Conservation (phyloP, 345 rosid genomes). For the Euphorbia lathyris region DNA sequence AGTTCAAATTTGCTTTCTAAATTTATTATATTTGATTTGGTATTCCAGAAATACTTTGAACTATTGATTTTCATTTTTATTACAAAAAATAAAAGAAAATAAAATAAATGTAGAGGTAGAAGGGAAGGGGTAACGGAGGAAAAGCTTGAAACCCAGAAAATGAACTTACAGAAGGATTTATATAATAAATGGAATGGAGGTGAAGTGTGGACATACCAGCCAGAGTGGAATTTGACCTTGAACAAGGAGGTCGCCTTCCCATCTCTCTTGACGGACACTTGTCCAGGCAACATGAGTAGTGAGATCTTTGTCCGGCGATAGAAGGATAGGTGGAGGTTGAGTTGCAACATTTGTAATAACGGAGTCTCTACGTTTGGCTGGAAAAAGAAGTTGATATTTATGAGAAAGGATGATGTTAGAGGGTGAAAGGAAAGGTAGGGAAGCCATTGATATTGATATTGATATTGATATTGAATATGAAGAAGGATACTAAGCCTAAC, state of each 20-base stretch:
- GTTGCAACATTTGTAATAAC: conserved; percentile 34
- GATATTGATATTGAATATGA: too few species aligned
- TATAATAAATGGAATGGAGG: too few species aligned
- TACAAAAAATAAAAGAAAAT: too few species aligned
- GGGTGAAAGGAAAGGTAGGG: conserved; percentile 29
- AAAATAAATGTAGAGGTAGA: too few species aligned
- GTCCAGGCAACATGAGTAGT: conserved; percentile 74
- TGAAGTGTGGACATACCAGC: conserved; percentile 79
- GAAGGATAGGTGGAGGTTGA: conserved; percentile 18
- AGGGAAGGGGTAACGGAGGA: too few species aligned
- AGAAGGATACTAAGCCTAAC: neutral
- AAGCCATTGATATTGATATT: conserved; percentile 34
- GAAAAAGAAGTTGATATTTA: conserved; percentile 1
- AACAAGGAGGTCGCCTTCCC: conserved; percentile 81
- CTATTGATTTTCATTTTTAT: too few species aligned
- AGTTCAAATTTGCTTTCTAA: too few species aligned
- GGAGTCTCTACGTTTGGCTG: conserved; percentile 22
- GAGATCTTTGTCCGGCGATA: conserved; percentile 34
- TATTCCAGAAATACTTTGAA: too few species aligned
- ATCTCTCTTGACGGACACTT: conserved; percentile 67
- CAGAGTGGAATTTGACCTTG: conserved; percentile 80
- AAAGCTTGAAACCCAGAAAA: too few species aligned
- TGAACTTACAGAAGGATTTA: too few species aligned
- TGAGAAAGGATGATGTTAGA: conserved; percentile 23
- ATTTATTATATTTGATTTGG: too few species aligned